Evolutionary conservation across 768 basidiomycete species (phyloP).

Genomic region (Austroboletus eburneus): DNA sequence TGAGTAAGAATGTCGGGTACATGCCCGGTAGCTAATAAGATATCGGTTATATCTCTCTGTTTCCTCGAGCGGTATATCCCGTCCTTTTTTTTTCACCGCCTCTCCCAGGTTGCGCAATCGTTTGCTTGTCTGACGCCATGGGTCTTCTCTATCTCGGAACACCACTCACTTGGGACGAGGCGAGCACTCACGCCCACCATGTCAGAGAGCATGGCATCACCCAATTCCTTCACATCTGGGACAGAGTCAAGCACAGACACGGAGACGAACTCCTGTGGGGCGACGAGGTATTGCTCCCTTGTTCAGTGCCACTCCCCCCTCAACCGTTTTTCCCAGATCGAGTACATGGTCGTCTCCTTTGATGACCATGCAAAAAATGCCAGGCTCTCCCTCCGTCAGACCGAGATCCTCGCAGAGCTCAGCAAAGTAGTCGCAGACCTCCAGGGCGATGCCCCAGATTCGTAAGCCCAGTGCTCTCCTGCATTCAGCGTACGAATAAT

Average conservation of each 20-base stretch:
- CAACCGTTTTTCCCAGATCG: conserved; percentile 53
- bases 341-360: conserved; percentile 92
- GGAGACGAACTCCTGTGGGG: conserved; percentile 97
- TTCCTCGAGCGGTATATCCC: neutral
- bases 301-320: conserved; percentile 4
- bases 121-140: conserved; percentile 45
- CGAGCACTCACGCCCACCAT: conserved; percentile 83
- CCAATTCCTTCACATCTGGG: conserved; percentile 93
- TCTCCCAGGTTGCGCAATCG: conserved; percentile 12
- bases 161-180: conserved; percentile 87
- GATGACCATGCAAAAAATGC: conserved; percentile 77
- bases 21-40: neutral
- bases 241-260: conserved; percentile 81
- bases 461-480: conserved; percentile 39
- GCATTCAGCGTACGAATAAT: neutral
- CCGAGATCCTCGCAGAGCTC: conserved; percentile 85
- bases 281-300: conserved; percentile 70
- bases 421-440: conserved; percentile 65
- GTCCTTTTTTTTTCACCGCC: neutral
- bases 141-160: conserved; percentile 92
- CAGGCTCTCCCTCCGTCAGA: conserved; percentile 88
- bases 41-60: conserved; percentile 1
- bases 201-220: conserved; percentile 90
- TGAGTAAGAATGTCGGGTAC: conserved; percentile 16
- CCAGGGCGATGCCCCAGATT: conserved; percentile 43